Base-by-base conservation (phyloP, 75 land plant species). In the Picea glauca region DNA sequence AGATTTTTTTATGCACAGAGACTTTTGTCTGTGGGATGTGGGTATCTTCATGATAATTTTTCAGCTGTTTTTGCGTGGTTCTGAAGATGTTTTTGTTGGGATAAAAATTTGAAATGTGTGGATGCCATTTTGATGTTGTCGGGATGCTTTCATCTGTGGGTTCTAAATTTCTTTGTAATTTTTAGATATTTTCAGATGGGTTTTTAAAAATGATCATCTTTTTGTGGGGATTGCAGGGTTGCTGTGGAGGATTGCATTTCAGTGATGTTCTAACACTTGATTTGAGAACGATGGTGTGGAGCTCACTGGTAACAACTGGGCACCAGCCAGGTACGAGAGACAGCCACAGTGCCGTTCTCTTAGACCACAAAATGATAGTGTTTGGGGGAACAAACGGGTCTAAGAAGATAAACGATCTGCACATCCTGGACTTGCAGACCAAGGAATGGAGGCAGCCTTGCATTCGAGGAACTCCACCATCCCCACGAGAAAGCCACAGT, bases 401-500 rank as follows among this genome's bases (percentile, higher is more conserved):
- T 2, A 90, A 81, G 84, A 92, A 96, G 73, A 91, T 87, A 4
- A 93, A 96, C 82, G 96, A 93, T 81, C 90, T 96, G 21, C 89
- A 93, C 72, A 77, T 91, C 3, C 64, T 96, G 76, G 96, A 93
- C 75, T 82, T 95, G 62, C 66, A 79, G 43, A 80, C 87, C 0
- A 85, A 78, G 58, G 84, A 80, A 54, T 96, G 98, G 98, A 83
- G 75, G 21, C 82, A 75, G 60, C 90, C 91, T 11, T 76, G 26
- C 57, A 89, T 89, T 61, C 63, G 62, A 50, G 98, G 98, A 0
- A 75, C 31, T 72, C 89, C 84, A 11, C 96, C 98, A 72, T 83
- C 90, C 1, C 90, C 98, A 23, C 87, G 98, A 23, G 98, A 96
- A 76, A 96, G 98, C 76, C 98, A 96, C 78, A 82, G 94, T 11